Base-by-base conservation (phyloP, 208 protist species). In the Leishmania guyanensis region DNA sequence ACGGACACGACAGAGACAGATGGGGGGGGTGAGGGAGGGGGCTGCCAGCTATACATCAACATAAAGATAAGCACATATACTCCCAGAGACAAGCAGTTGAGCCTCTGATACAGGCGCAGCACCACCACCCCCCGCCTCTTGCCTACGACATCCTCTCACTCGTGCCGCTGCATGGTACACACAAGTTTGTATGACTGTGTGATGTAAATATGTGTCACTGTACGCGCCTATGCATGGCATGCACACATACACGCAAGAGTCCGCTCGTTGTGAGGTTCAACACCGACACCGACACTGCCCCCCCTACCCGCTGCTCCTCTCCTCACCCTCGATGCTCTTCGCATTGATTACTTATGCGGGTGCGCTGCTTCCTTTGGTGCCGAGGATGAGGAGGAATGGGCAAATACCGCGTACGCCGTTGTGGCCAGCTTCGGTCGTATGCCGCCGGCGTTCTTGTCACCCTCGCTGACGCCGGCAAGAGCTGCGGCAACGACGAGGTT, bases 351-450 rank as follows among this genome's bases (percentile, higher is more conserved):
- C 43, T 78, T 71, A 9, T 58, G 62, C 48, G 82, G 29, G n/a
- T 65, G 72, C 14, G 78, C 82, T 36, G 82, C 82, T 64, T 82
- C 71, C 16, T 79, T 79, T 9, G 82, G 33, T n/a, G 64, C 71
- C 3, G 72, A 62, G 9, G 71, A 58, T 17, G 74, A 66, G 12
- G 64, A 70, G 33, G 62, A 80, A 46, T 72, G 20, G 9, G 60
- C 82, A 16, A 79, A 48, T n/a, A 77, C 66, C 4, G 82, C 78
- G 65, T 76, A 86, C 5, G 78, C 62, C 16, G 56, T 71, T 5
- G 64, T 80, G n/a, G 78, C 78, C 20, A 72, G 56, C 33, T 29
- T 68, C 0, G 77, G 33, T 0, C 78, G 64, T 29, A 36, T 29
- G 5, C 77, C 48, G 20, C 12, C 50, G 60, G 54, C 62, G 33